phyloP scores from a whole-genome alignment of 306 rosid genomes.

The Prunus salicina region DNA sequence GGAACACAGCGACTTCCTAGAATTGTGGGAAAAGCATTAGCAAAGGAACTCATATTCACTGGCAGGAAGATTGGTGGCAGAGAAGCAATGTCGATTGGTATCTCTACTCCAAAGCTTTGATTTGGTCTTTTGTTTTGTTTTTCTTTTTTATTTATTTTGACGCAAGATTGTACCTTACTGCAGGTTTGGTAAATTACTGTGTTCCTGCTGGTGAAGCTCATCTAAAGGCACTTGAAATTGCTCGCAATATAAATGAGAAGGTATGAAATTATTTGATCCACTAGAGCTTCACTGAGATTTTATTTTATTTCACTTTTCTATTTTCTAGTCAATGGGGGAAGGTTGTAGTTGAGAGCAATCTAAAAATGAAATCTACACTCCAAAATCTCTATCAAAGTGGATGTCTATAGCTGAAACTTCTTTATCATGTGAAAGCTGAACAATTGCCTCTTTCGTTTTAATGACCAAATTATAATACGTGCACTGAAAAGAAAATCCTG shows the following conservation, averaged over 20 bases:
- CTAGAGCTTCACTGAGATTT: neutral
- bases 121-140: neutral
- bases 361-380: neutral
- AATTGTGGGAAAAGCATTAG: conserved; percentile 73
- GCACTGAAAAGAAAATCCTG: neutral
- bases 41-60: conserved; percentile 83
- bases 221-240: conserved; percentile 73
- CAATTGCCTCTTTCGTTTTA: neutral
- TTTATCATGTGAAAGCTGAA: neutral
- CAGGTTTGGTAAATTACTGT: conserved; percentile 89
- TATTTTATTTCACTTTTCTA: neutral
- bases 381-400: neutral
- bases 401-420: neutral
- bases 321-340: neutral
- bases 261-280: conserved; percentile 28
- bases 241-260: conserved; percentile 74
- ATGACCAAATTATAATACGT: neutral
- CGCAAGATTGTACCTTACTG: conserved; percentile 4
- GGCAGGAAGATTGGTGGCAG: conserved; percentile 66
- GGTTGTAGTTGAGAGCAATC: neutral
- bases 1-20: conserved; percentile 91
- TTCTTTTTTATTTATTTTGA: neutral
- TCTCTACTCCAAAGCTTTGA: neutral
- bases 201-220: conserved; percentile 79
- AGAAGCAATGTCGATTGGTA: conserved; percentile 84